These are phyloP conservation scores for Chrysopogon serrulatus DNA, from an alignment of 176 grass and related monocot genomes.

Conservation along the genomic window DNA sequence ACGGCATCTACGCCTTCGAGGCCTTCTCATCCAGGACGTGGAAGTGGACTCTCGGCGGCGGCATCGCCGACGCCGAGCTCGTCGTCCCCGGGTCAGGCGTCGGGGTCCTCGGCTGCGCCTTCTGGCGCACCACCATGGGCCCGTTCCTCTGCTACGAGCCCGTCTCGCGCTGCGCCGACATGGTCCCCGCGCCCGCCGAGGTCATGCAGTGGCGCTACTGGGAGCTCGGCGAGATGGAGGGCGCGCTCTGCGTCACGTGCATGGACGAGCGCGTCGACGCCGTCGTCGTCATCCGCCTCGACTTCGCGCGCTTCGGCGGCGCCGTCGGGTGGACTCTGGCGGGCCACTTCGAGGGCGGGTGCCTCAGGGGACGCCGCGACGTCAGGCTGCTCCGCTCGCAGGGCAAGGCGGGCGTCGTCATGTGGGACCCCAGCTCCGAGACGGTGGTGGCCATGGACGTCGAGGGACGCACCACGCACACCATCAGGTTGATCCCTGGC, in stretches of 20 bases:
- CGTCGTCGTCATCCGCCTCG: not conserved
- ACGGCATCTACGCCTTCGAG: conserved; percentile 42
- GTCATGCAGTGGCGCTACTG: not conserved
- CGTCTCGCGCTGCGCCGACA: not conserved
- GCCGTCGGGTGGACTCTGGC: not conserved
- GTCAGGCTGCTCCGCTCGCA: conserved; percentile 35
- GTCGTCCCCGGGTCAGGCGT: conserved; percentile 25
- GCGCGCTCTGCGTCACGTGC: conserved; percentile 23
- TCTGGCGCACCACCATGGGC: conserved; percentile 59
- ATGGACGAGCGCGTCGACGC: not conserved
- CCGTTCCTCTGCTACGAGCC: conserved; percentile 43
- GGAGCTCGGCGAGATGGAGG: conserved; percentile 72
- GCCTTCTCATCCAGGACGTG: conserved; percentile 58
- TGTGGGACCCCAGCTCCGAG: conserved; percentile 8
- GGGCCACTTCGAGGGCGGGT: not conserved
- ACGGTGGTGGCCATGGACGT: conserved; percentile 31
- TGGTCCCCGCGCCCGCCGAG: conserved; percentile 17
- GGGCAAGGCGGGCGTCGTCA: conserved; percentile 36
- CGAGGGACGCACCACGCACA: conserved; percentile 15
- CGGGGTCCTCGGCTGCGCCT: conserved; percentile 33
- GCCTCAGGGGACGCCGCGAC: not conserved
- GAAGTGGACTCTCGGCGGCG: not conserved
- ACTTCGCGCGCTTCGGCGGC: not conserved
- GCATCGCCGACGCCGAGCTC: conserved; percentile 3
- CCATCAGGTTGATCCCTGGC: not conserved